These are phyloP conservation scores for Aristolochia californica DNA, from an alignment of 164 flowering plant genomes.

Conservation along the genomic window DNA sequence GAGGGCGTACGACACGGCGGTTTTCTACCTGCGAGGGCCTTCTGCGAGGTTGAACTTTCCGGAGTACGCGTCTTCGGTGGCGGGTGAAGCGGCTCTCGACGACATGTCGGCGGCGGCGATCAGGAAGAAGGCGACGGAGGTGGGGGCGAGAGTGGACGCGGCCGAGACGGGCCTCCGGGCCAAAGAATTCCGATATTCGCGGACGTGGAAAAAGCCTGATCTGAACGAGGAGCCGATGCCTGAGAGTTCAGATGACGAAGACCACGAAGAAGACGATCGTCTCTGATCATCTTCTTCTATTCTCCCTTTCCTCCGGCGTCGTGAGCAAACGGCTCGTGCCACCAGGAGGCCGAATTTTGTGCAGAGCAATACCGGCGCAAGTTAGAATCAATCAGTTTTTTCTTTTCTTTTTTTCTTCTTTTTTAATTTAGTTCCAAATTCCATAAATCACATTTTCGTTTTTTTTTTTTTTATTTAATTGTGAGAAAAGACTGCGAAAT, in stretches of 20 bases:
- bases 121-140: slow-evolving; percentile 24
- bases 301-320: too few relatives aligned
- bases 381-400: too few relatives aligned
- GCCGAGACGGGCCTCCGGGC: neutral
- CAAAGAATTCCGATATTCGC: neutral
- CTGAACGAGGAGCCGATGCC: slow-evolving; percentile 16
- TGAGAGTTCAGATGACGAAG: slow-evolving; percentile 8
- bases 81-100: slow-evolving; percentile 47
- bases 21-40: slow-evolving; percentile 58
- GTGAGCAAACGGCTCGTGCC: too few relatives aligned
- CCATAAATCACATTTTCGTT: too few relatives aligned
- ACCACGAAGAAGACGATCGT: neutral
- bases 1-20: slow-evolving; percentile 81
- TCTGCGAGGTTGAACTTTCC: slow-evolving; percentile 78
- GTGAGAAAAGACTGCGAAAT: too few relatives aligned
- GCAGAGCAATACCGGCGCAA: too few relatives aligned
- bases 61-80: slow-evolving; percentile 30
- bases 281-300: too few relatives aligned
- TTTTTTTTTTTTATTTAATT: too few relatives aligned
- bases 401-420: too few relatives aligned
- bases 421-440: too few relatives aligned
- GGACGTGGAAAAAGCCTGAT: slow-evolving; percentile 6
- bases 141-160: slow-evolving; percentile 5
- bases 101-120: slow-evolving; percentile 61
- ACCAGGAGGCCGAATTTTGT: too few relatives aligned